Conservation (phyloP, 1,284 basidiomycete genomes). For the Malassezia psittaci region DNA sequence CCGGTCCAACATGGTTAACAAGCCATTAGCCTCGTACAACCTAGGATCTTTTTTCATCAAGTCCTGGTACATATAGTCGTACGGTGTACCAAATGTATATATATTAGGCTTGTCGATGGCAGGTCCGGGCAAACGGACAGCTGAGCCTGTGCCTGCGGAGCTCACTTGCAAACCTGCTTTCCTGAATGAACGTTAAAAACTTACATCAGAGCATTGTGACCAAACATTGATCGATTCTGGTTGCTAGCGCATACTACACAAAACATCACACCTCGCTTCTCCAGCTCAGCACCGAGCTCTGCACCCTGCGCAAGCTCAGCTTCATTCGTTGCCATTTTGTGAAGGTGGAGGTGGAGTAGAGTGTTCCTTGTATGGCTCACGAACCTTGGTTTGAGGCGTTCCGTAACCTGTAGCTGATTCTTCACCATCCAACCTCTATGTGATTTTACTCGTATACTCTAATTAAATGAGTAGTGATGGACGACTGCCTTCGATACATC, state of each 20-base stretch:
- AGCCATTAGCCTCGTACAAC: slow-evolving; percentile 78
- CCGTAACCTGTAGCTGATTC: background rate
- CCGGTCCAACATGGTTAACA: slow-evolving; percentile 94
- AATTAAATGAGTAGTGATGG: background rate
- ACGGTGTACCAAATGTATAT: slow-evolving; percentile 95
- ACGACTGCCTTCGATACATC: slow-evolving; percentile 8
- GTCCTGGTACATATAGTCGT: slow-evolving; percentile 89
- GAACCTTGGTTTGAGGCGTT: background rate
- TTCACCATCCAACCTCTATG: too few relatives aligned
- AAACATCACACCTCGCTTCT: slow-evolving; percentile 54
- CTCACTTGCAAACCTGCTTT: slow-evolving; percentile 83
- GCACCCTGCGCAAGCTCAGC: background rate
- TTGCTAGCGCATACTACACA: slow-evolving; percentile 98
- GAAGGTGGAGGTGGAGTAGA: too few relatives aligned
- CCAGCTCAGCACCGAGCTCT: background rate
- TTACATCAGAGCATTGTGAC: slow-evolving; percentile 69
- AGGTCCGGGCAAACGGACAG: slow-evolving; percentile 87
- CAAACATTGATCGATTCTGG: slow-evolving; percentile 98
- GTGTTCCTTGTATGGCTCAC: too few relatives aligned
- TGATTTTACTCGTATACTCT: too few relatives aligned
- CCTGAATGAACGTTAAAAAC: slow-evolving; percentile 8
- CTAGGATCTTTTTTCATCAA: slow-evolving; percentile 73
- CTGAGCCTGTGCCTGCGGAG: slow-evolving; percentile 91
- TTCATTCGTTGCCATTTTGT: too few relatives aligned
- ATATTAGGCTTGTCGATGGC: slow-evolving; percentile 97